Conservation (phyloP, 1,284 basidiomycete species). For the Laetiporus sulphureus region DNA sequence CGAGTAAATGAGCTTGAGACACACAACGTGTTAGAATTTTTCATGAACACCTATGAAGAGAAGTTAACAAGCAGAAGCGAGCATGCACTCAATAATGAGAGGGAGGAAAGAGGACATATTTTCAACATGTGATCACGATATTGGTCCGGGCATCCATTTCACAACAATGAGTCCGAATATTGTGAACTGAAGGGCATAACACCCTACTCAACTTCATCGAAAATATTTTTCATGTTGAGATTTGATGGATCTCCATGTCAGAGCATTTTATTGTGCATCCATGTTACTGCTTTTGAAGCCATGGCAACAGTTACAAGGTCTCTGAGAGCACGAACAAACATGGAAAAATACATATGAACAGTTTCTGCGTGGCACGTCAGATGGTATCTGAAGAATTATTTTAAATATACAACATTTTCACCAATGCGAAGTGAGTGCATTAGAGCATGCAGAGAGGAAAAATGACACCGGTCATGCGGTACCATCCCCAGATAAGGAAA, state of each 20-base stretch:
- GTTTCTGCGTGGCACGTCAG: no score
- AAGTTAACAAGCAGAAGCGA: not conserved
- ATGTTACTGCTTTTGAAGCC: constrained; percentile 33
- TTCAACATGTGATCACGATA: constrained; percentile 9
- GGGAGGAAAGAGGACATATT: no score
- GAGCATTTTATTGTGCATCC: constrained; percentile 27
- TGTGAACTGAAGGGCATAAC: constrained; percentile 5
- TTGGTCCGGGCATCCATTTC: constrained; percentile 10
- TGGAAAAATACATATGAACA: constrained; percentile 14
- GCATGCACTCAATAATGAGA: no score
- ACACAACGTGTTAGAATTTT: constrained; percentile 11
- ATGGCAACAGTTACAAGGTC: constrained; percentile 26
- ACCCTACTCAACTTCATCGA: constrained; percentile 22
- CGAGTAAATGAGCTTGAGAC: constrained; percentile 14
- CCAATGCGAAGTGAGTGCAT: constrained; percentile 18
- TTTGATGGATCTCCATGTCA: constrained; percentile 10
- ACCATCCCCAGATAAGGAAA: no score
- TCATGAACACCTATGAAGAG: constrained; percentile 19
- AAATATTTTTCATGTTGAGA: constrained; percentile 24
- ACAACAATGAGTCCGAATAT: constrained; percentile 15
- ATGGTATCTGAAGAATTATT: no score
- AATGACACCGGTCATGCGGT: no score
- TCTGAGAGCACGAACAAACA: constrained; percentile 17
- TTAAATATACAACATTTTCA: constrained; percentile 31
- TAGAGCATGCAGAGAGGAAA: no score